Evolutionary conservation across 495 filamentous ascomycete species (phyloP).

Genomic region (Pyronema omphalodes): DNA sequence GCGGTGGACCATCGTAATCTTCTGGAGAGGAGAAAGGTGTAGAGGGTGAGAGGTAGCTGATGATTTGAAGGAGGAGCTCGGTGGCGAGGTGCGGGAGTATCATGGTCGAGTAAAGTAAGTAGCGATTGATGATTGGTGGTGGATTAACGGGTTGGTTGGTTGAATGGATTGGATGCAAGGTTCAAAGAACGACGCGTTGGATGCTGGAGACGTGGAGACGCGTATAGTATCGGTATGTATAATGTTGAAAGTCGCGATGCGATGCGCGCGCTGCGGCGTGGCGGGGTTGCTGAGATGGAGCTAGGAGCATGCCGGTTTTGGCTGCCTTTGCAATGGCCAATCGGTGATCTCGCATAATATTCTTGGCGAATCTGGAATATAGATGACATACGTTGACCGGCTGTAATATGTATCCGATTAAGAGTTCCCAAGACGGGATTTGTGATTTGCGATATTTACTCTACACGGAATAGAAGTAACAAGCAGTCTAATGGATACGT

Average conservation of each 20-base stretch:
- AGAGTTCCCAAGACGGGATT: neutral
- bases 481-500: no score
- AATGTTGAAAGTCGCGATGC: neutral
- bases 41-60: slow-evolving; percentile 6
- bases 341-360: neutral
- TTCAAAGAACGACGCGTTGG: neutral
- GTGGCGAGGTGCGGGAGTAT: slow-evolving; percentile 12
- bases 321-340: neutral
- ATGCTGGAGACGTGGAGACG: neutral
- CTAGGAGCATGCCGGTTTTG: neutral
- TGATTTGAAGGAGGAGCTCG: slow-evolving; percentile 18
- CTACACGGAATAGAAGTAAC: no score
- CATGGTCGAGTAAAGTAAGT: no score
- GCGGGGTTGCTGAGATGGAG: neutral
- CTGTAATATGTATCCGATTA: neutral
- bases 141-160: neutral
- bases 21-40: neutral
- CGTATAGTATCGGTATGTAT: neutral
- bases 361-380: neutral
- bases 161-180: neutral
- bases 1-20: neutral
- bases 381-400: neutral
- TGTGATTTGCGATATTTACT: no score
- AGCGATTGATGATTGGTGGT: no score
- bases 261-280: neutral